Evolutionary conservation across 2,329 filamentous ascomycete genomes (phyloP), one percentile per base, ranked within the genome.

Genomic region (Colletotrichum chlorophyti): DNA sequence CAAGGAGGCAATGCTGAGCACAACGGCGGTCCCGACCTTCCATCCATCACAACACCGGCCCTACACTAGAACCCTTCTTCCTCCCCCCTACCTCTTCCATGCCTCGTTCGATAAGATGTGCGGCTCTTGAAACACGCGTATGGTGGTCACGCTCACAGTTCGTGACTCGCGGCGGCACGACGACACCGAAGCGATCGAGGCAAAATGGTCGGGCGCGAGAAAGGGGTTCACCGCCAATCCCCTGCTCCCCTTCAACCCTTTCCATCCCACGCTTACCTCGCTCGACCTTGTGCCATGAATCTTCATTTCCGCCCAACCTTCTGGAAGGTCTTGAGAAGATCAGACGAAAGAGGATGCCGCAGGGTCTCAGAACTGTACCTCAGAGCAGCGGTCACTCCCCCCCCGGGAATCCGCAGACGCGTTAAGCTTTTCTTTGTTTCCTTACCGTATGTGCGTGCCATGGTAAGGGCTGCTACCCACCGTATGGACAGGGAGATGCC

Each of bases 61-160:
- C n/a, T n/a, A n/a, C n/a, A n/a, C n/a, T n/a, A n/a, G n/a, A n/a
- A n/a, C n/a, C n/a, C n/a, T n/a, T n/a, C n/a, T n/a, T n/a, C n/a
- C n/a, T n/a, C n/a, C n/a, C n/a, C n/a, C n/a, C n/a, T n/a, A n/a
- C n/a, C n/a, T n/a, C n/a, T n/a, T n/a, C n/a, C n/a, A n/a, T n/a
- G n/a, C n/a, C n/a, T n/a, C n/a, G 47, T n/a, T 7, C 15, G 34
- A 47, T n/a, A 41, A 47, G 27, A 58, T 47, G 15, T 35, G 49
- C 54, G 41, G 54, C 42, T 47, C 49, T 47, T 42, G 54, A 58
- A 58, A 58, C 54, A 31, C 37, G 23, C 21, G n/a, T 23, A 8
- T 8, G 4, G n/a, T 14, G 42, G 17, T 46, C 42, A 46, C 42
- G 27, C 42, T 46, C 27, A n/a, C 42, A 21, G 11, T 8, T 5